A percentile compares a stretch with the other conserved stretches of the same genome.
These are phyloP conservation scores for Hordeum pubiflorum DNA, from an alignment of 202 grass and related monocot genomes.

Conservation along the genomic window DNA sequence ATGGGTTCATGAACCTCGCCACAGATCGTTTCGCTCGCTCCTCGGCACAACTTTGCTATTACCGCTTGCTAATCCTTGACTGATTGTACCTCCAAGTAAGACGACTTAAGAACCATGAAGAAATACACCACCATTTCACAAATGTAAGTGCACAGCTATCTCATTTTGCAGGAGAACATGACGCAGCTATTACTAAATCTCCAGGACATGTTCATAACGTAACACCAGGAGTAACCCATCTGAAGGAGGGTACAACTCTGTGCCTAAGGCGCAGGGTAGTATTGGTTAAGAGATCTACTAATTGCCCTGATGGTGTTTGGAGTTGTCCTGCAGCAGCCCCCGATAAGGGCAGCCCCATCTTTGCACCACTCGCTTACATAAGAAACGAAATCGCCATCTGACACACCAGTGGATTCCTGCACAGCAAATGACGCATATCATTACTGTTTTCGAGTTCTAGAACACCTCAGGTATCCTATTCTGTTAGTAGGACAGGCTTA, in stretches of 20 bases:
- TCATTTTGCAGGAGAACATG: slow-evolving; percentile 12
- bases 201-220: not conserved
- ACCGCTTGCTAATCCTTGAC: not conserved
- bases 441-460: slow-evolving; percentile 2
- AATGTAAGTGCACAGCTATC: slow-evolving; percentile 6
- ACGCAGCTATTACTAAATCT: not conserved
- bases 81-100: not conserved
- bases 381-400: slow-evolving; percentile 85
- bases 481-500: not conserved
- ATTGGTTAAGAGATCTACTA: slow-evolving; percentile 50
- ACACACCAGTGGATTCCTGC: slow-evolving; percentile 70
- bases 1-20: slow-evolving; percentile 16
- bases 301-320: slow-evolving; percentile 88
- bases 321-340: slow-evolving; percentile 97
- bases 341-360: slow-evolving; percentile 61
- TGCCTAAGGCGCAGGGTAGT: not conserved
- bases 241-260: slow-evolving; percentile 5
- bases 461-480: not conserved
- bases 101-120: not conserved
- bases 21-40: slow-evolving; percentile 8
- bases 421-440: slow-evolving; percentile 3
- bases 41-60: not conserved
- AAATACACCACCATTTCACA: slow-evolving; percentile 13
- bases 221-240: not conserved
- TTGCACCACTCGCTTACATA: slow-evolving; percentile 68